These are phyloP conservation scores for Termitomyces sp. DNA, from an alignment of 768 basidiomycete genomes.

Conservation along the genomic window DNA sequence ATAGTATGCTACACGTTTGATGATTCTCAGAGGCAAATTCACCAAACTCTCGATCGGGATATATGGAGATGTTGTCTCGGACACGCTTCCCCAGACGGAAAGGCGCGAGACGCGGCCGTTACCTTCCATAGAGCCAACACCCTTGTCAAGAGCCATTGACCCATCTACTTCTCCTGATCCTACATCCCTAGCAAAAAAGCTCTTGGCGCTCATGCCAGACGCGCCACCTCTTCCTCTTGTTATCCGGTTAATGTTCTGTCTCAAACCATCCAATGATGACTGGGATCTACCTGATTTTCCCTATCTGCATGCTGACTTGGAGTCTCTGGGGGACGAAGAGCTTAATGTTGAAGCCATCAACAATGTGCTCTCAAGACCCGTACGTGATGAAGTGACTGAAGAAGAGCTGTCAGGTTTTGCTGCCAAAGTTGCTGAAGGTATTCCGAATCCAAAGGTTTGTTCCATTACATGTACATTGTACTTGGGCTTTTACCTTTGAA, in stretches of 20 bases:
- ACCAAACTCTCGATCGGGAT: slow-evolving; percentile 58
- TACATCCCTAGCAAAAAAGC: slow-evolving; percentile 50
- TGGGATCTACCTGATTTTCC: slow-evolving; percentile 76
- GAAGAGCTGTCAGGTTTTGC: slow-evolving; percentile 52
- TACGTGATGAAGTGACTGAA: slow-evolving; percentile 47
- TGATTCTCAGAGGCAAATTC: slow-evolving; percentile 79
- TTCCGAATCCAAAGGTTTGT: slow-evolving; percentile 48
- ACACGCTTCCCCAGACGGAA: slow-evolving; percentile 26
- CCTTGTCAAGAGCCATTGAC: slow-evolving; percentile 50
- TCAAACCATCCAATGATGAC: slow-evolving; percentile 74
- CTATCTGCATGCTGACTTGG: slow-evolving; percentile 58
- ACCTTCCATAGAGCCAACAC: slow-evolving; percentile 24
- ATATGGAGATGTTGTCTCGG: slow-evolving; percentile 50
- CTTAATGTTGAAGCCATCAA: slow-evolving; percentile 56
- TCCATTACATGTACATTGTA: not conserved
- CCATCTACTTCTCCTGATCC: slow-evolving; percentile 57
- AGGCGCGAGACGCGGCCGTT: slow-evolving; percentile 38
- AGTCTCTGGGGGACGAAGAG: slow-evolving; percentile 36
- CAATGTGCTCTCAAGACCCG: slow-evolving; percentile 47
- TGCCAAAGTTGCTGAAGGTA: slow-evolving; percentile 43
- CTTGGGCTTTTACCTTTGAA: not conserved
- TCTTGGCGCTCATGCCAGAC: slow-evolving; percentile 56
- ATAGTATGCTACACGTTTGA: slow-evolving; percentile 69
- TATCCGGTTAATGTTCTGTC: slow-evolving; percentile 69
- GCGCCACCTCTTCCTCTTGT: slow-evolving; percentile 60